Percentiles rank a stretch among this genome's conserved stretches.
These are phyloP conservation scores for Auriculariales sp. DNA, from an alignment of 768 basidiomycete species.

Conservation along the genomic window DNA sequence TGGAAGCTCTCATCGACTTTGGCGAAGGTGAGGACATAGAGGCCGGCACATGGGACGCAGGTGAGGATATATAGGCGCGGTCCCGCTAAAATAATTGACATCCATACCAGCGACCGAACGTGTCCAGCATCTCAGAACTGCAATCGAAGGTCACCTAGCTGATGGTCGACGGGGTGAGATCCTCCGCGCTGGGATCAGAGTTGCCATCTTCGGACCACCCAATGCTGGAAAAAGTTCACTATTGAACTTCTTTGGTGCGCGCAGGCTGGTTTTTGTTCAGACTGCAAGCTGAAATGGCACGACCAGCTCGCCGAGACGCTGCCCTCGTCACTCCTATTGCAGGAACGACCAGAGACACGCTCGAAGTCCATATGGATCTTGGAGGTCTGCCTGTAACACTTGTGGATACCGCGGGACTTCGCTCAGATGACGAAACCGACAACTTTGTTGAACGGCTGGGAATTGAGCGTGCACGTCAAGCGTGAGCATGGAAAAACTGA, in stretches of 20 bases:
- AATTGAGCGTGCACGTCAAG: constrained; percentile 51
- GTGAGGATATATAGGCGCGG: constrained; percentile 20
- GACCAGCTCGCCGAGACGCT: constrained; percentile 65
- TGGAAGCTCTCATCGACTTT: constrained; percentile 88
- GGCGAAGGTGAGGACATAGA: constrained; percentile 86
- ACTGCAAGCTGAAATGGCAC: background rate
- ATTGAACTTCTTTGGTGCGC: constrained; percentile 66
- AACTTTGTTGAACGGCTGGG: constrained; percentile 63
- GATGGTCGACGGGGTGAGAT: constrained; percentile 75
- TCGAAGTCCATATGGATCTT: constrained; percentile 79
- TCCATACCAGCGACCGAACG: constrained; percentile 32
- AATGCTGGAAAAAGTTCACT: constrained; percentile 91
- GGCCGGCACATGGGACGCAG: constrained; percentile 60
- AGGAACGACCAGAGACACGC: constrained; percentile 79
- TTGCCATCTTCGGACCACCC: constrained; percentile 85
- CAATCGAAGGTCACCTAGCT: constrained; percentile 41
- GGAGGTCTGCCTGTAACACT: constrained; percentile 70
- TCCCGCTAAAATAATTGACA: background rate
- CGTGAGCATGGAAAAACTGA: constrained; percentile 29
- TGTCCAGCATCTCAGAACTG: constrained; percentile 31
- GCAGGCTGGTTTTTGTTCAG: background rate
- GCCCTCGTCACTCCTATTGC: constrained; percentile 81
- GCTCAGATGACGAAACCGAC: constrained; percentile 44
- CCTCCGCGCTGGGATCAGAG: constrained; percentile 61
- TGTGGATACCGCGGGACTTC: constrained; percentile 76